These are phyloP conservation scores for Lolium perenne DNA, from an alignment of 176 grass and related monocot genomes.

Conservation along the genomic window DNA sequence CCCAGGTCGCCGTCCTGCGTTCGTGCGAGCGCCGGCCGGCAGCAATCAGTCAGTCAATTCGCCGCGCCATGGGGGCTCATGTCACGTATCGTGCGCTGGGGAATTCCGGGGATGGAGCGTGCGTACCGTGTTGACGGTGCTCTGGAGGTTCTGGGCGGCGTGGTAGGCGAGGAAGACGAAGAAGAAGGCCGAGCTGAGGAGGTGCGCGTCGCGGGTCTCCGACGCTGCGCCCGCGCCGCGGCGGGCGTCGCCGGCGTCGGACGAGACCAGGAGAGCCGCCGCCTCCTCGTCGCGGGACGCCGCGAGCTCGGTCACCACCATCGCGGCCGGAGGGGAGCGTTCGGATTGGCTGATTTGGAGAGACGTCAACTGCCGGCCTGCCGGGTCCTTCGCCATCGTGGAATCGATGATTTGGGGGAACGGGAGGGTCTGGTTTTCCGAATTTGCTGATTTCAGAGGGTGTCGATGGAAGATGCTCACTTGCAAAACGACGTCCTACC, in stretches of 20 bases:
- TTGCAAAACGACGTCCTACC: neutral
- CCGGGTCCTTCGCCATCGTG: neutral
- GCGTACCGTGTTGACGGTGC: constrained; percentile 88
- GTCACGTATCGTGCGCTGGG: neutral
- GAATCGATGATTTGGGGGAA: constrained; percentile 15
- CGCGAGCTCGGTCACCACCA: constrained; percentile 34
- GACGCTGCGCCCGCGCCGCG: neutral
- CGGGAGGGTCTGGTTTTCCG: neutral
- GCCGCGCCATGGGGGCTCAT: neutral
- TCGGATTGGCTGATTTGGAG: neutral
- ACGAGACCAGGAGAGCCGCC: constrained; percentile 34
- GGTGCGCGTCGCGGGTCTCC: constrained; percentile 59
- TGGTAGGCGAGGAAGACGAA: constrained; percentile 98
- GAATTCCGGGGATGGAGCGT: neutral
- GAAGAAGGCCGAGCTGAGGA: constrained; percentile 86
- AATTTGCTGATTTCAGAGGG: neutral
- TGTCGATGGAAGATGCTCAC: neutral
- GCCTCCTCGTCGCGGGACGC: constrained; percentile 47
- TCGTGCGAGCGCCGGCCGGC: too few relatives aligned
- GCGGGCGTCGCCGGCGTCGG: constrained; percentile 15
- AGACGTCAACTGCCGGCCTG: constrained; percentile 18
- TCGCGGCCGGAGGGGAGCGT: constrained; percentile 8
- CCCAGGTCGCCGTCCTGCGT: constrained; percentile 82
- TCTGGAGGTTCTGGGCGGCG: constrained; percentile 95
- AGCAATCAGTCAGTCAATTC: neutral